Evolutionary conservation across 2,329 filamentous ascomycete species (phyloP), one percentile per base, ranked within the genome.

Genomic region (Chrysoporthe deuterocubensis): DNA sequence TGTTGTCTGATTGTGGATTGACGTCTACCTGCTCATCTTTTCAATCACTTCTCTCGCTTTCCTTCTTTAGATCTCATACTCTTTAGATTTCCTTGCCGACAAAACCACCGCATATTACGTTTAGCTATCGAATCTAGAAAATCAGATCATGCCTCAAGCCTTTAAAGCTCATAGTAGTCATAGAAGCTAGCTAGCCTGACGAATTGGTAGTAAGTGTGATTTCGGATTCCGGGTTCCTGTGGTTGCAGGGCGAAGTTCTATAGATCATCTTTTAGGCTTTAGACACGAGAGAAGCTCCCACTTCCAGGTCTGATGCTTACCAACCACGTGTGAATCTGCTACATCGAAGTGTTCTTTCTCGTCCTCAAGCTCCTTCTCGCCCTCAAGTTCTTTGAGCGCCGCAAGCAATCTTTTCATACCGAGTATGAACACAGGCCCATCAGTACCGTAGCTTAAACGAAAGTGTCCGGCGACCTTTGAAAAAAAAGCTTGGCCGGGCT

Each of bases 401-500:
- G 37, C 14, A 2, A 65, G 46, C 26, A 69, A 37, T 32, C 67
- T 58, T 46, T 44, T 48, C 54, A 67, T n/a, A 21, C 67, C 67
- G 2, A 64, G 52, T 2, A 63, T 62, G 34, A 69, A 67, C 13
- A 44, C 8, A 18, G 56, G 16, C 3, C 58, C 64, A 26, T 67
- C 60, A 1, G 54, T 43, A n/a, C 64, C 67, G 40, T 69, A 69
- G 6, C 67, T 69, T 54, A 69, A 21, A 18, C 67, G 67, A 21
- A 67, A 69, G 4, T 62, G 48, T 0, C 67, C 67, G 4, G 64
- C 59, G 9, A 42, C 11, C 32, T 59, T 54, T 1, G 67, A 57
- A 9, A 50, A 69, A 40, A 69, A 69, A 14, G 67, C 67, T 40
- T 46, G 61, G 5, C 67, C 64, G 1, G 67, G 67, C 32, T 69